Conservation (phyloP, 2,329 filamentous ascomycete genomes). For the Cladobotryum protrusum region DNA sequence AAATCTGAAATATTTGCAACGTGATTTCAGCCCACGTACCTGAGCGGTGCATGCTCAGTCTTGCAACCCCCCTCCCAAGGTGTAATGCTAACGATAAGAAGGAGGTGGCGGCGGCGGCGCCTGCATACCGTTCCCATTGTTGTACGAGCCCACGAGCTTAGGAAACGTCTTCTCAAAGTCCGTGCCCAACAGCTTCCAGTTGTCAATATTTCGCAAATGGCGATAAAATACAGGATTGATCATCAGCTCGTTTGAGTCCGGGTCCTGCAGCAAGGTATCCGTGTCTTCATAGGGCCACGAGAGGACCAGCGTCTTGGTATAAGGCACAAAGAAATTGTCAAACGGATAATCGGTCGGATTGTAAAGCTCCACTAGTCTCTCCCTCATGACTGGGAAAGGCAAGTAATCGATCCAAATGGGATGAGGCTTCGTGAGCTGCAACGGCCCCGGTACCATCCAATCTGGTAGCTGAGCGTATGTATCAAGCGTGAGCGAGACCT, state of each 20-base stretch:
- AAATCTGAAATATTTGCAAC: too few species aligned
- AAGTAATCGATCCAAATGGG: conserved; percentile 79
- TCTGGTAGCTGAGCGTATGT: conserved; percentile 73
- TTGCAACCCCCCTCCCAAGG: too few species aligned
- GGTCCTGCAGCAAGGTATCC: conserved; percentile 58
- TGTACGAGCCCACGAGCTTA: conserved; percentile 15
- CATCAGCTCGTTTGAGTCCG: conserved; percentile 57
- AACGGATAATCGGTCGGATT: conserved; percentile 53
- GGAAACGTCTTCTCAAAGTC: conserved; percentile 63
- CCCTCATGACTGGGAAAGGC: conserved; percentile 72
- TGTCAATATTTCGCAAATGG: conserved; percentile 67
- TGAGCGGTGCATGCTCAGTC: too few species aligned
- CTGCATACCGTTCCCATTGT: not conserved
- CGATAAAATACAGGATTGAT: conserved; percentile 85
- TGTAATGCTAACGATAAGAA: too few species aligned
- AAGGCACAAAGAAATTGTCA: conserved; percentile 78
- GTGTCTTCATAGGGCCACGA: conserved; percentile 80
- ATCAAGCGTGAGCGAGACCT: conserved; percentile 69
- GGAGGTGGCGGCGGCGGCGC: too few species aligned
- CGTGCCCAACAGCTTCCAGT: conserved; percentile 69
- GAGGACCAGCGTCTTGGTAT: conserved; percentile 65
- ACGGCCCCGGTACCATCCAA: conserved; percentile 61
- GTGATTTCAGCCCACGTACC: too few species aligned
- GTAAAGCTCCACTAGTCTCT: conserved; percentile 51
- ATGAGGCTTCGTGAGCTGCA: conserved; percentile 62